Evolutionary conservation across 164 flowering plant species (phyloP).

Genomic region (Chloranthus sessilifolius): DNA sequence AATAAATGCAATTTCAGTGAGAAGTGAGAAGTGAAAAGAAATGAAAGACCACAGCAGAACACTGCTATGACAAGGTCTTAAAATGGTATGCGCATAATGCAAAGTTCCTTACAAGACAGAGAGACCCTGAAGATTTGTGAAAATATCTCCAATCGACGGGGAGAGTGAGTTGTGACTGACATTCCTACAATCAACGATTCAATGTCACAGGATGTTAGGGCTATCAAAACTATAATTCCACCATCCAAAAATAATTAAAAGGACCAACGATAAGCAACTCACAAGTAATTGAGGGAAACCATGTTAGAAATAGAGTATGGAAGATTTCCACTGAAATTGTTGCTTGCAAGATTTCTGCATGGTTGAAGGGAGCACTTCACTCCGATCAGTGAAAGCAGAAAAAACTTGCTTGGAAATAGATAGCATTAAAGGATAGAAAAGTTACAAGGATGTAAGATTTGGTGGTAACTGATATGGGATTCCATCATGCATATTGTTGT

Average conservation of each 20-base stretch:
- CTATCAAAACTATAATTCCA: background rate
- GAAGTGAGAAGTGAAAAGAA: no score
- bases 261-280: slow-evolving; percentile 29
- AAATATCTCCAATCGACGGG: slow-evolving; percentile 58
- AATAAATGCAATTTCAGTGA: no score
- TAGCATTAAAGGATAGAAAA: slow-evolving; percentile 5
- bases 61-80: no score
- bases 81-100: no score
- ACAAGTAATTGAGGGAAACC: slow-evolving; percentile 67
- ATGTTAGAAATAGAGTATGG: slow-evolving; percentile 77
- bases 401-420: background rate
- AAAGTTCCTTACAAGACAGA: slow-evolving; percentile 68
- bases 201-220: no score
- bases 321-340: slow-evolving; percentile 74
- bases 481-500: slow-evolving; percentile 66
- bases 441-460: slow-evolving; percentile 78
- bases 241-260: background rate
- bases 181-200: slow-evolving; percentile 51
- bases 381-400: background rate
- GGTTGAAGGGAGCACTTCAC: background rate
- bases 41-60: no score
- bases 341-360: slow-evolving; percentile 79
- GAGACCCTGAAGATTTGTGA: slow-evolving; percentile 42
- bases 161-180: slow-evolving; percentile 60
- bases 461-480: slow-evolving; percentile 92